Percentiles rank a stretch among this genome's conserved stretches.
Evolutionary conservation across 2,329 filamentous ascomycete genomes (phyloP).

Genomic region (Verticillium nubilum): DNA sequence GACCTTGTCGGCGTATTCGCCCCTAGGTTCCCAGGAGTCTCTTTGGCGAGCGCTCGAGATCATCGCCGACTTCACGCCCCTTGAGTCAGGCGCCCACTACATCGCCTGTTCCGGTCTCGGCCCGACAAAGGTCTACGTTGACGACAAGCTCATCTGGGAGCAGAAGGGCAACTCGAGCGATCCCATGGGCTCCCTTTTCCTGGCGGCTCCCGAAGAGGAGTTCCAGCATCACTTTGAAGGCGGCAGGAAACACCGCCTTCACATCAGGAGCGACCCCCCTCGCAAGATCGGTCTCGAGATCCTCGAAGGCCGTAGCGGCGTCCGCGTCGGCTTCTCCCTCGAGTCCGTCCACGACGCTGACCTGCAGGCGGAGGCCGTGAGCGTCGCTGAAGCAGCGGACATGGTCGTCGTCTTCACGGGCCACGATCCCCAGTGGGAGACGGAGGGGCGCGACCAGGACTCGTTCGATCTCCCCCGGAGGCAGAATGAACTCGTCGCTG

Average conservation of each 20-base stretch:
- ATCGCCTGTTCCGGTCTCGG: conserved; percentile 24
- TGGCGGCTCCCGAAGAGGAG: conserved; percentile 22
- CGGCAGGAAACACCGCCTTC: conserved; percentile 24
- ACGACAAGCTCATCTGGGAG: conserved; percentile 23
- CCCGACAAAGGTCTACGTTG: conserved; percentile 21
- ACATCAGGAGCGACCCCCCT: conserved; percentile 22
- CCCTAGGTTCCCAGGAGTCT: conserved; percentile 13
- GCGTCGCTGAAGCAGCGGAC: conserved; percentile 53
- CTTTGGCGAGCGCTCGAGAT: conserved; percentile 21
- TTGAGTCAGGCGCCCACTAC: conserved; percentile 23
- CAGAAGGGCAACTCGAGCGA: conserved; percentile 24
- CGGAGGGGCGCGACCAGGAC: conserved; percentile 62
- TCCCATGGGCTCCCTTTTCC: conserved; percentile 28
- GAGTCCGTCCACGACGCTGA: conserved; percentile 27
- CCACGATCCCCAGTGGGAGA: conserved; percentile 44
- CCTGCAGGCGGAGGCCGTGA: conserved; percentile 43
- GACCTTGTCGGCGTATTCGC: conserved; percentile 17
- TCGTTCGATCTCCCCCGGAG: conserved; percentile 58
- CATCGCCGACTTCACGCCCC: conserved; percentile 23
- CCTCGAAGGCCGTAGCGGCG: conserved; percentile 23
- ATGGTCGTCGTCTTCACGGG: conserved; percentile 56
- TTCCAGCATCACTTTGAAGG: conserved; percentile 17
- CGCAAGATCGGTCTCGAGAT: conserved; percentile 22
- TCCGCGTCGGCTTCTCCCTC: conserved; percentile 25
- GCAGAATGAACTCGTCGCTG: conserved; percentile 53